Evolutionary conservation across 2,329 filamentous ascomycete species (phyloP).

Genomic region (Trichophyton mentagrophytes): DNA sequence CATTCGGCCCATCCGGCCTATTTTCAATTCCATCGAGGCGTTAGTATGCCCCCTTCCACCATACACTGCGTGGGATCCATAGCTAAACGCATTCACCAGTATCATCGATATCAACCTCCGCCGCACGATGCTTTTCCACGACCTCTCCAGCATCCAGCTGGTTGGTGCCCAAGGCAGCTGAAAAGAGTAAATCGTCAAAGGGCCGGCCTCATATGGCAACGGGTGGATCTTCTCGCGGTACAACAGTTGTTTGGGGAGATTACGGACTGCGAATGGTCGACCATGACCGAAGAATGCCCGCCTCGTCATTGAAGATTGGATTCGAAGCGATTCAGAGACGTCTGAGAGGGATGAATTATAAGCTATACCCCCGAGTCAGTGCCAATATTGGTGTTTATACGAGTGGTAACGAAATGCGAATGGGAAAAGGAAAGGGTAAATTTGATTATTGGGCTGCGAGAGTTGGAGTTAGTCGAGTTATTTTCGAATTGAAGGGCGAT

Average conservation of each 20-base stretch:
- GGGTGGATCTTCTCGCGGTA: conserved; percentile 81
- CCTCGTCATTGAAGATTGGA: conserved; percentile 73
- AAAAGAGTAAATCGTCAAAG: conserved; percentile 78
- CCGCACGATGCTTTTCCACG: conserved; percentile 58
- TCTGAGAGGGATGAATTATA: conserved; percentile 80
- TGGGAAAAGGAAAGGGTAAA: conserved; percentile 97
- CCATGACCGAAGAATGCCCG: conserved; percentile 80
- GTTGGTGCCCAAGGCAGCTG: conserved; percentile 69
- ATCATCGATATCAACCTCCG: conserved; percentile 20
- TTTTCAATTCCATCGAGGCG: conserved; percentile 24
- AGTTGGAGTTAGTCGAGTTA: conserved; percentile 76
- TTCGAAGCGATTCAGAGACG: conserved; percentile 87
- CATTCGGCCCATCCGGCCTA: conserved; percentile 25
- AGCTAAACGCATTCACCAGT: conserved; percentile 17
- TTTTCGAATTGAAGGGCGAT: conserved; percentile 85
- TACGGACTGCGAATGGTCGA: conserved; percentile 90
- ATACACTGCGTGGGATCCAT: background rate
- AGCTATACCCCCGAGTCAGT: conserved; percentile 77
- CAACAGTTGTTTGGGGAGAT: conserved; percentile 91
- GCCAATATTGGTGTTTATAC: conserved; percentile 93
- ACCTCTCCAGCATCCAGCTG: conserved; percentile 53
- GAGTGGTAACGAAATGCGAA: conserved; percentile 91
- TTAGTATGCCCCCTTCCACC: conserved; percentile 15
- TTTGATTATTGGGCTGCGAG: conserved; percentile 95
- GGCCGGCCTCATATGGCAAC: conserved; percentile 78